phyloP scores from a whole-genome alignment of 345 rosid species.

The Ailanthus altissimus region DNA sequence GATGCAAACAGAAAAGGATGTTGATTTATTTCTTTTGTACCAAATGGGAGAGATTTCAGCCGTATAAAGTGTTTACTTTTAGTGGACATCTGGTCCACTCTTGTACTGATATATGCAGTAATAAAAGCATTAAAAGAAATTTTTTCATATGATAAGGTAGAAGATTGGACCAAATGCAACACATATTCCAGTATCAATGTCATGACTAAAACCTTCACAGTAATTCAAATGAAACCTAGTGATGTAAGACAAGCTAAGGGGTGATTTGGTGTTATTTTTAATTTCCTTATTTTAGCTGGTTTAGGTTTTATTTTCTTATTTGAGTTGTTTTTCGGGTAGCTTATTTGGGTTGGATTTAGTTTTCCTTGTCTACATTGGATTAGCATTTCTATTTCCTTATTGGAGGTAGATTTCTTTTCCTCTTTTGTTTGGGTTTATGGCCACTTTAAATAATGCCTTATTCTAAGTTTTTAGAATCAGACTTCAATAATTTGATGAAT shows the following conservation, averaged over 20 bases:
- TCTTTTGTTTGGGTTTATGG: neutral
- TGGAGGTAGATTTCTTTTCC: neutral
- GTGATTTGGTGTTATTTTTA: no score
- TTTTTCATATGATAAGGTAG: neutral
- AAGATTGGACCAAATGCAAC: neutral
- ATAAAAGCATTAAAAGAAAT: neutral
- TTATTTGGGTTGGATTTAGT: neutral
- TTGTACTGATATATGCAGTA: neutral
- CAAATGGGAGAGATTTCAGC: neutral
- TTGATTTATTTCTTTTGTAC: neutral
- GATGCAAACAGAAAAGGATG: no score
- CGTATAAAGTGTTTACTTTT: no score
- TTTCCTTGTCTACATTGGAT: neutral
- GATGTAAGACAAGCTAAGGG: neutral
- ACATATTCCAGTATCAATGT: neutral
- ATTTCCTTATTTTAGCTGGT: neutral
- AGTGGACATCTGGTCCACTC: no score
- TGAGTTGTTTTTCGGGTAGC: neutral
- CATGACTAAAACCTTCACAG: neutral
- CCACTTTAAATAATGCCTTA: neutral
- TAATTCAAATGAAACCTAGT: neutral
- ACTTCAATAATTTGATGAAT: no score
- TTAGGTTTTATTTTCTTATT: neutral
- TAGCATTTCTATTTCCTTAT: neutral
- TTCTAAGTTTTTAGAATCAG: neutral